A percentile compares a stretch with the other conserved stretches of the same genome.
Evolutionary conservation across 371 early-diverging fungal genomes (phyloP).

Genomic region (Lichtheimia hyalospora): DNA sequence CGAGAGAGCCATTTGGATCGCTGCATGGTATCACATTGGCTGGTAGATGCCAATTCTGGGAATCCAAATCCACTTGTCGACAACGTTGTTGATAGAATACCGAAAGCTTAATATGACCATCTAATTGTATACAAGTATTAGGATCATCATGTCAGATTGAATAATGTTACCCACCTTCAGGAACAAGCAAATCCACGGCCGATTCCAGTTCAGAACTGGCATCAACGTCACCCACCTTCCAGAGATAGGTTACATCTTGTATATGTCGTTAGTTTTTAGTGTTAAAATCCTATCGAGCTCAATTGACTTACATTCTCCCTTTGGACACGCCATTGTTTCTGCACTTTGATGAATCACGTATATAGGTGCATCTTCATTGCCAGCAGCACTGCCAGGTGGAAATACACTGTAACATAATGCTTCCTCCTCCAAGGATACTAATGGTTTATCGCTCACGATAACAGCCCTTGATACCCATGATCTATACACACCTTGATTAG

Average conservation of each 20-base stretch:
- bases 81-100: slow-evolving; percentile 49
- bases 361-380: slow-evolving; percentile 47
- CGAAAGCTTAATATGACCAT: slow-evolving; percentile 24
- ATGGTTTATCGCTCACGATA: slow-evolving; percentile 42
- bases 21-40: slow-evolving; percentile 41
- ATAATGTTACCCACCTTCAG: slow-evolving; percentile 3
- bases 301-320: slow-evolving; percentile 61
- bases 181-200: slow-evolving; percentile 26
- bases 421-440: slow-evolving; percentile 38
- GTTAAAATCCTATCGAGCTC: no score
- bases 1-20: slow-evolving; percentile 44
- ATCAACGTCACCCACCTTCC: slow-evolving; percentile 23
- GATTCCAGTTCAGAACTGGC: slow-evolving; percentile 25
- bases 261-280: neutral
- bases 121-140: neutral
- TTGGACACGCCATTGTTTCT: slow-evolving; percentile 67
- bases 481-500: slow-evolving; percentile 17
- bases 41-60: slow-evolving; percentile 33
- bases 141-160: no score
- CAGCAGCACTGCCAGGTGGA: slow-evolving; percentile 48
- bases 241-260: slow-evolving; percentile 31
- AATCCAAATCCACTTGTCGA: slow-evolving; percentile 27
- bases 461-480: slow-evolving; percentile 53
- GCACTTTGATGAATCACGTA: slow-evolving; percentile 56
- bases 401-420: slow-evolving; percentile 49